Evolutionary conservation across 1,284 basidiomycete species (phyloP).

Genomic region (Ganoderma sp.): DNA sequence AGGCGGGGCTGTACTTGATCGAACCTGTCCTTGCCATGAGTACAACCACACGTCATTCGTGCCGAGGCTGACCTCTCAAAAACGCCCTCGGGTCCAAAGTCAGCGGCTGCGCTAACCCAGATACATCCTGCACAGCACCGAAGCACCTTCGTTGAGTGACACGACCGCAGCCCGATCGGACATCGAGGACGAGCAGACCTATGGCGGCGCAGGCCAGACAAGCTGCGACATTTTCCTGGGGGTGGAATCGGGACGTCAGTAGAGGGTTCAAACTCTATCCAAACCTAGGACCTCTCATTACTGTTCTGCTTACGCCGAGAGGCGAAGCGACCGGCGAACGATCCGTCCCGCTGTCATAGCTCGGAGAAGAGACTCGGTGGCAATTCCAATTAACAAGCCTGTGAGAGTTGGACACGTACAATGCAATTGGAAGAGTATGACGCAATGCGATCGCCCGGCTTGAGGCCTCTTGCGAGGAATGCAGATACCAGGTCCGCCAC

Average conservation of each 20-base stretch:
- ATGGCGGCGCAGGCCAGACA: constrained; percentile 80
- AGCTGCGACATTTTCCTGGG: constrained; percentile 73
- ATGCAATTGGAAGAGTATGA: constrained; percentile 85
- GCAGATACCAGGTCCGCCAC: constrained; percentile 71
- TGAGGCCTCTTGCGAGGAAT: constrained; percentile 63
- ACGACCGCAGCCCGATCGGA: background rate
- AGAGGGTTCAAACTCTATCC: background rate
- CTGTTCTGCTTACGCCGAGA: background rate
- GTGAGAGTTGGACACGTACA: constrained; percentile 47
- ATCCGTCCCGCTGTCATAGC: constrained; percentile 5
- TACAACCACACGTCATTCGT: constrained; percentile 5
- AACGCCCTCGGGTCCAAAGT: constrained; percentile 85
- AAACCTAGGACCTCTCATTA: background rate
- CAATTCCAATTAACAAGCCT: background rate
- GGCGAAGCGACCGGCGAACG: constrained; percentile 17
- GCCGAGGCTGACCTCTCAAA: constrained; percentile 68
- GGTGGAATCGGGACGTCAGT: constrained; percentile 11
- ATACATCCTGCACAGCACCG: constrained; percentile 53
- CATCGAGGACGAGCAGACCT: constrained; percentile 42
- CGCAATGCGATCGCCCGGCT: constrained; percentile 77
- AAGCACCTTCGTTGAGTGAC: background rate
- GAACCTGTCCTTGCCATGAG: constrained; percentile 48
- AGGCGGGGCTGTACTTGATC: constrained; percentile 78
- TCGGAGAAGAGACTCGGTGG: background rate
- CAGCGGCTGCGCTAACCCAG: constrained; percentile 86